Conservation (phyloP, 2,329 filamentous ascomycete genomes). For the Phaeosphaeria sp. region DNA sequence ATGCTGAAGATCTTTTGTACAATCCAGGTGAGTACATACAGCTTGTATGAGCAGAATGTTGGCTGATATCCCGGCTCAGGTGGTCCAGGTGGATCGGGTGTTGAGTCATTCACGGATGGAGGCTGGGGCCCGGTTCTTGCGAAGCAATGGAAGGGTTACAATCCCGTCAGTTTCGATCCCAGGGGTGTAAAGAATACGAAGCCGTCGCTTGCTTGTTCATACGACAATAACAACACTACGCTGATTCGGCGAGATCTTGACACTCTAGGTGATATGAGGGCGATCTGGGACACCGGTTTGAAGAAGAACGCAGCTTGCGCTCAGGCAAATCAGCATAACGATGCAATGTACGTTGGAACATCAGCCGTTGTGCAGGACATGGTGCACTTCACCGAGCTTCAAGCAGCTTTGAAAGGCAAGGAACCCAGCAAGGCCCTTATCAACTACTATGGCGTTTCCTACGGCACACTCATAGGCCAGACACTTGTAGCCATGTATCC, state of each 20-base stretch:
- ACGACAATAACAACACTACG: slow-evolving; percentile 12
- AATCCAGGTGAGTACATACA: slow-evolving; percentile 15
- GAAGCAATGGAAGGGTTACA: slow-evolving; percentile 14
- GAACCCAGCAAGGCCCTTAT: slow-evolving; percentile 39
- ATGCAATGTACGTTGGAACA: slow-evolving; percentile 12
- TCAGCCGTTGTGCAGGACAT: slow-evolving; percentile 39
- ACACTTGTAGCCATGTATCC: slow-evolving; percentile 55
- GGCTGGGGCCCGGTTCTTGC: slow-evolving; percentile 1
- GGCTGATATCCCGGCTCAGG: not conserved
- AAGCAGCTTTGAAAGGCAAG: slow-evolving; percentile 18
- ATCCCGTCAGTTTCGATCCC: slow-evolving; percentile 39
- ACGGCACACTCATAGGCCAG: slow-evolving; percentile 53
- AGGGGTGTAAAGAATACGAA: slow-evolving; percentile 29
- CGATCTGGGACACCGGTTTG: slow-evolving; percentile 4
- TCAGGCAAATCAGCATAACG: slow-evolving; percentile 6
- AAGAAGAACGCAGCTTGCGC: slow-evolving; percentile 1
- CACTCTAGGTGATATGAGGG: not conserved
- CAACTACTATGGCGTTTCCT: slow-evolving; percentile 50
- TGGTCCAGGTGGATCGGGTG: slow-evolving; percentile 42
- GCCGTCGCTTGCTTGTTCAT: slow-evolving; percentile 14
- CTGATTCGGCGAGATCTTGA: slow-evolving; percentile 4
- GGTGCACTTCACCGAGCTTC: slow-evolving; percentile 28
- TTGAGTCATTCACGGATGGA: slow-evolving; percentile 17
- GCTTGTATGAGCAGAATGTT: not conserved
- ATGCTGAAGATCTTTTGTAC: slow-evolving; percentile 10